phyloP scores from a whole-genome alignment of 805 yeast genomes.

The Candida endomychidarum region DNA sequence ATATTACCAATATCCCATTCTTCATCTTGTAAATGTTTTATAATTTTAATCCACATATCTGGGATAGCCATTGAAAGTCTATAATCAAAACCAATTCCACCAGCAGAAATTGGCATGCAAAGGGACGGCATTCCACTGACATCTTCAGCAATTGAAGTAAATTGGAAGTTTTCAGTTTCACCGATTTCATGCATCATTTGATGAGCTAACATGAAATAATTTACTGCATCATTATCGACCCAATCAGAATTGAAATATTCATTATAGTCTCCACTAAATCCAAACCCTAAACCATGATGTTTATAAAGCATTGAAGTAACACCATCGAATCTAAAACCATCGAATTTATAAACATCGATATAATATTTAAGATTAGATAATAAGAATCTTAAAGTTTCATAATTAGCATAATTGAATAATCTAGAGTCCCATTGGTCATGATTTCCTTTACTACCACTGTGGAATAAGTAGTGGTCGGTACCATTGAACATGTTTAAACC shows the following conservation, averaged over 20 bases:
- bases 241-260: conserved; percentile 79
- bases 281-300: conserved; percentile 91
- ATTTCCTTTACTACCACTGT: conserved; percentile 82
- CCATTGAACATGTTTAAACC: conserved; percentile 94
- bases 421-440: conserved; percentile 98
- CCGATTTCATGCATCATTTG: conserved; percentile 60
- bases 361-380: conserved; percentile 82
- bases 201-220: conserved; percentile 90
- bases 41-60: conserved; percentile 96
- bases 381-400: conserved; percentile 86
- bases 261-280: conserved; percentile 88
- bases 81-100: conserved; percentile 94
- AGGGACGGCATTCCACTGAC: conserved; percentile 97
- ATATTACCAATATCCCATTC: conserved; percentile 89
- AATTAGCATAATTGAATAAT: conserved; percentile 84
- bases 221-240: conserved; percentile 85
- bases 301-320: conserved; percentile 89
- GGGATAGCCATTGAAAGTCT: conserved; percentile 96
- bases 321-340: conserved; percentile 96
- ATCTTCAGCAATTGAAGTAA: conserved; percentile 90
- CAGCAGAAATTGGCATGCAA: conserved; percentile 67
- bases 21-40: conserved; percentile 82
- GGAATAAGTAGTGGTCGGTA: conserved; percentile 92
- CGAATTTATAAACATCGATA: conserved; percentile 80
- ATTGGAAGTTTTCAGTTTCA: conserved; percentile 35